A percentile compares a stretch with the other conserved stretches of the same genome.
Conservation (phyloP, 2,329 filamentous ascomycete species). For the Fonsecaea multimorphosa region DNA sequence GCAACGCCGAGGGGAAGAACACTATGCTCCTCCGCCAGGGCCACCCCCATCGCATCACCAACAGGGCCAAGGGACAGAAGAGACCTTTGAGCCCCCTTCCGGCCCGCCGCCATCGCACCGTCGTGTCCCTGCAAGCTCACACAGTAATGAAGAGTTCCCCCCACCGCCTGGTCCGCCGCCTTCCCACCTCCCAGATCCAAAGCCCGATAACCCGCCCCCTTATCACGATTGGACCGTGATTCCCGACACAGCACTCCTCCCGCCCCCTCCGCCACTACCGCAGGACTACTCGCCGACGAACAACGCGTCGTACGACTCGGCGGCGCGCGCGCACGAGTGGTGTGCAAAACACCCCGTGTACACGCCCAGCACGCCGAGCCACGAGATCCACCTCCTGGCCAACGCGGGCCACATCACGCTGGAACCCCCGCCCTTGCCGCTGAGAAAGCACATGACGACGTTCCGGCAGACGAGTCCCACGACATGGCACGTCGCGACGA, state of each 20-base stretch:
- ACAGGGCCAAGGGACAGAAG: not conserved
- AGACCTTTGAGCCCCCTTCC: conserved; percentile 29
- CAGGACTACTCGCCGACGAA: conserved; percentile 62
- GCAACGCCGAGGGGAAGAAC: conserved; percentile 1
- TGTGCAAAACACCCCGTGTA: conserved; percentile 60
- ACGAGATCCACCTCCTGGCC: conserved; percentile 51
- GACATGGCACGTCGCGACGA: conserved; percentile 54
- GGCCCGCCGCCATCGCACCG: conserved; percentile 44
- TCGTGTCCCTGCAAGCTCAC: not conserved
- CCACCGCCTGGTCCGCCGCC: conserved; percentile 31
- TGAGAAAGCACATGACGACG: conserved; percentile 10
- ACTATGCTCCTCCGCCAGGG: conserved; percentile 33
- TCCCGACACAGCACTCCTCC: conserved; percentile 64
- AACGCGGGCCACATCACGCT: conserved; percentile 54
- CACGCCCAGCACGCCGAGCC: conserved; percentile 53
- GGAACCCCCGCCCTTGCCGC: conserved; percentile 44
- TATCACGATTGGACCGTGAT: conserved; percentile 69
- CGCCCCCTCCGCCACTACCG: conserved; percentile 63
- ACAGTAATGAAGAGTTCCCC: conserved; percentile 23
- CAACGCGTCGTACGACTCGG: conserved; percentile 62
- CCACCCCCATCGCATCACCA: conserved; percentile 38
- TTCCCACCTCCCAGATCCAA: conserved; percentile 12
- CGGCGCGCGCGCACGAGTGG: conserved; percentile 63
- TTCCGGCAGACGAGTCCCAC: conserved; percentile 25
- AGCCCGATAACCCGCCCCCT: conserved; percentile 55